Evolutionary conservation across 73 alveolate species (phyloP), one percentile per base, ranked within the genome.

Genomic region (Diophrys sp.): DNA sequence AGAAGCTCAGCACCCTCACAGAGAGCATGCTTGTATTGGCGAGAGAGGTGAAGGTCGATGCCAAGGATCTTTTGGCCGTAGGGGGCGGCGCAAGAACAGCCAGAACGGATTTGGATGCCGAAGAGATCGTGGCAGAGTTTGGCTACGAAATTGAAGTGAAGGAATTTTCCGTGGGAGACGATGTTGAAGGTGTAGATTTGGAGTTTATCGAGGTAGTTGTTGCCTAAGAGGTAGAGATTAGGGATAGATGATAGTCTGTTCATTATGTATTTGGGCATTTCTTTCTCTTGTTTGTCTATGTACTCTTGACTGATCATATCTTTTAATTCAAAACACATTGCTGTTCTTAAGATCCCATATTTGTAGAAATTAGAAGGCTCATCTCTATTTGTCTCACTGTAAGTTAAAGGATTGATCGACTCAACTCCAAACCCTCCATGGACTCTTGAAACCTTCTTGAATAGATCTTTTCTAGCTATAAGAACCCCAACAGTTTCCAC

Each of bases 331-430:
- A 73, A 73, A n/a, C 56, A 82, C 0, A 91, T 78, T 1, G 99
- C 99, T 54, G 96, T 88, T 76, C 99, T 90, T 29, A 96, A 90
- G 84, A 91, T 89, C 11, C 97, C 98, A 18, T 94, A 74, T 26
- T 95, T 94, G 81, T 93, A 95, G 1, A 99, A 99, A 29, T 99
- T 97, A 31, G 99, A 99, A 26, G 97, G 94, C 87, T 97, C 99
- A 89, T 97, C 99, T 71, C 97, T 78, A 70, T 92, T 97, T 62
- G 90, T 94, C 29, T 94, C 89, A 29, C 96, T 71, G 33, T 1
- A 32, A 26, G n/a, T 71, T 66, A 14, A 68, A 71, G 18, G 30
- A 66, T 71, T 71, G n/a, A 33, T 71, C 79, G 1, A 71, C 79
- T n/a, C 79, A 2, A 91, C 93, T 23, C 99, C 99, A 8, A 99